Evolutionary conservation across 2,329 filamentous ascomycete species (phyloP), one percentile per base, ranked within the genome.

Genomic region (Cordyceps tenuipes): DNA sequence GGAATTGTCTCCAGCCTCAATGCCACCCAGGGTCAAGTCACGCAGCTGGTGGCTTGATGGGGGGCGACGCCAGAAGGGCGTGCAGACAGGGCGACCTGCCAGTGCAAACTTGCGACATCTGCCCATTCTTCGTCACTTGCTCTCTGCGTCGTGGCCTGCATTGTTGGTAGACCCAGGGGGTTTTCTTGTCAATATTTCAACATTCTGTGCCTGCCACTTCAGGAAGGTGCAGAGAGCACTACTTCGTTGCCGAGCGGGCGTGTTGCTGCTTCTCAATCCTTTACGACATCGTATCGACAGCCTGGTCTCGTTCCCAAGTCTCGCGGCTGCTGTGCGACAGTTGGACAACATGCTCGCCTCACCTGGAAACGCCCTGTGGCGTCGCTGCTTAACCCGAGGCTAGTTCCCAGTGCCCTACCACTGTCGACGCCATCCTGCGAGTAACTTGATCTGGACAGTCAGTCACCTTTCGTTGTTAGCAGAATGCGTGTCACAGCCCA

Each of bases 1-100:
- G 57, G 57, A 60, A 59, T 49, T 44, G 57, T 60, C 57, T 54
- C 57, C 57, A 60, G 57, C 57, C 57, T 54, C 57, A 60, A 60
- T 60, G 57, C 48, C 44, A 60, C 57, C 57, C 57, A 60, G 53
- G 57, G 54, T 60, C 49, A 60, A 54, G 57, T 50, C 57, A 29
- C 34, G 49, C 43, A 60, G 50, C 57, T 54, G 49, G 57, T 60
- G 57, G 57, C 57, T 60, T 60, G 57, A 60, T 54, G 57, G 53
- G 57, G 57, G 57, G 49, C 57, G 56, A 41, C 26, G 41, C 23
- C 48, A 43, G 34, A 46, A 41, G 54, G 60, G 60, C 39, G 60
- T 61, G 60, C 49, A 61, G 60, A 61, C 55, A 61, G 58, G 60
- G 60, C 60, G 60, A 50, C 36, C 34, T 36, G 23, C 34, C 12